Base-by-base conservation (phyloP, 106 monocot species). In the Dioscorea zingiberensis region DNA sequence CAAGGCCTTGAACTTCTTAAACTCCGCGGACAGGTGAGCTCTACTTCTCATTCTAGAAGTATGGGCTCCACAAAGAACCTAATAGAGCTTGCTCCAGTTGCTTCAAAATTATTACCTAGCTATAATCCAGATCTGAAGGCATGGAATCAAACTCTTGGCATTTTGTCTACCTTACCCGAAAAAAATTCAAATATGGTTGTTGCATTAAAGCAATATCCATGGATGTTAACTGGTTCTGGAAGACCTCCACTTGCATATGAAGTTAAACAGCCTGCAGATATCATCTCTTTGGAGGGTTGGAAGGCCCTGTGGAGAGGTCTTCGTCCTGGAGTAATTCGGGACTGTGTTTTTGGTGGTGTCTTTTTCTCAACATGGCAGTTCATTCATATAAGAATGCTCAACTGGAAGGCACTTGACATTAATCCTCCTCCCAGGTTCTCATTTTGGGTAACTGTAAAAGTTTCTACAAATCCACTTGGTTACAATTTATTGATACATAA, bases 311-410 rank as follows among this genome's bases (percentile, higher is more conserved):
- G 98, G 85, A 93, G 82, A 77, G 93, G 98, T 27, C 81, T 98
- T 64, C 74, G 89, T 25, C 62, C 98, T 63, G 82, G 80, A 76
- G 68, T 99, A 49, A 75, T 75, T 70, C 83, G 93, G 27, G 93
- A 99, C 54, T 87, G 73, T 69, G 71, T 93, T 53, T 93, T 87
- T 79, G 84, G 93, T 72, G 93, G 93, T 23, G 55, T 93, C 74
- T 99, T 99, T 71, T 99, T 99, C 61, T 86, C 84, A 26, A 78
- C 78, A 19, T 99, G 98, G 98, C 98, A 99, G 63, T 99, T 89
- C 71, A 51, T 93, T 44, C 89, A 99, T 54, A 75, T 80, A 72
- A 77, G 71, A 51, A 87, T 99, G 82, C 89, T 99, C 22, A 81
- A 83, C 16, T 89, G 89, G 98, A 99, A 87, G 47, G 88, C 93